Evolutionary conservation across 768 basidiomycete genomes (phyloP).

Genomic region (Mycena latifolia): DNA sequence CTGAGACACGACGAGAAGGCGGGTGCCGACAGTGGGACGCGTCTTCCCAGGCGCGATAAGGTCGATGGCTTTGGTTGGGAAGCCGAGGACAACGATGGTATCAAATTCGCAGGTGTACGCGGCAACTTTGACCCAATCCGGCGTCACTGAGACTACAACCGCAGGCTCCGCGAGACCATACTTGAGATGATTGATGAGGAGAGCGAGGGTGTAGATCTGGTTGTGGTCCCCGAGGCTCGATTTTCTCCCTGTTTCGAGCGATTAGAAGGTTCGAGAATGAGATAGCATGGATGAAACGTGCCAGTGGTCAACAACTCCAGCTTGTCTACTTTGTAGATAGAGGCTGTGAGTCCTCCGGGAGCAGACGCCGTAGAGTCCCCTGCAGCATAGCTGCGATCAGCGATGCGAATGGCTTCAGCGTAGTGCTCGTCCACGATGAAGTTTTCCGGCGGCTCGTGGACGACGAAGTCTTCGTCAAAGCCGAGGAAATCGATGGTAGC

Average conservation of each 20-base stretch:
- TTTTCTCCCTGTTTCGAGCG: constrained; percentile 14
- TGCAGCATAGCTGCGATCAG: constrained; percentile 28
- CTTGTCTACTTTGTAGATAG: constrained; percentile 35
- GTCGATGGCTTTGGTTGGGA: constrained; percentile 32
- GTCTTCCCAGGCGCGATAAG: constrained; percentile 26
- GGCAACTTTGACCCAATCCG: constrained; percentile 37
- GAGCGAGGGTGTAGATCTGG: constrained; percentile 34
- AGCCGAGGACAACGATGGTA: constrained; percentile 34
- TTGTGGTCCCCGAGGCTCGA: constrained; percentile 29
- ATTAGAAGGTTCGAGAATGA: background rate
- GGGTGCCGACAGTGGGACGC: constrained; percentile 29
- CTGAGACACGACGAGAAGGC: constrained; percentile 34
- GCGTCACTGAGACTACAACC: constrained; percentile 30
- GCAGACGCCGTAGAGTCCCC: constrained; percentile 29
- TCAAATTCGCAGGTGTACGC: constrained; percentile 35
- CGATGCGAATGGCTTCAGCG: constrained; percentile 30
- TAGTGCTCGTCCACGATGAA: constrained; percentile 32
- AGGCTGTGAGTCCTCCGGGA: constrained; percentile 32
- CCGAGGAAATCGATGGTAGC: constrained; percentile 29
- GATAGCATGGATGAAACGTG: background rate
- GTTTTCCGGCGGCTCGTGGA: constrained; percentile 25
- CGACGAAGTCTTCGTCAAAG: constrained; percentile 28
- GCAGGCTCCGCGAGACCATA: constrained; percentile 35
- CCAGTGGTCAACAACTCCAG: constrained; percentile 29
- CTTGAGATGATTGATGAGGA: constrained; percentile 36